Evolutionary conservation across 1,139 yeast species (phyloP).

Genomic region (Kurtzmaniella natalensis): DNA sequence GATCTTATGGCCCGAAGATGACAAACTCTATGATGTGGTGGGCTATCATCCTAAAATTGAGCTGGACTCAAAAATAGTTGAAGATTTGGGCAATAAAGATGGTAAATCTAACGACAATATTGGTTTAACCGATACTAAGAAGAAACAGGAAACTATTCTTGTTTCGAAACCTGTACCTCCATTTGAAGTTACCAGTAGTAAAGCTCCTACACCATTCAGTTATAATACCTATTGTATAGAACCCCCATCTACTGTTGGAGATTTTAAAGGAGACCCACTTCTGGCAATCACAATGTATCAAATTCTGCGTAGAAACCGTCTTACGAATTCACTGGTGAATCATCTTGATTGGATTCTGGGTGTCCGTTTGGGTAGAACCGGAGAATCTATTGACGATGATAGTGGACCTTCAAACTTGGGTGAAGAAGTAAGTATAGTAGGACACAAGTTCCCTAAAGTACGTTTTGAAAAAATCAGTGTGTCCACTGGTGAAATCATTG

Average conservation of each 20-base stretch:
- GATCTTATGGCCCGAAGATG: constrained; percentile 74
- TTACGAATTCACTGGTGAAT: constrained; percentile 39
- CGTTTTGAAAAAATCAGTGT: constrained; percentile 85
- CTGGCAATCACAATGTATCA: constrained; percentile 33
- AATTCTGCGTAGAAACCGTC: constrained; percentile 26
- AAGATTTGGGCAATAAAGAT: no score
- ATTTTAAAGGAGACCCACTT: constrained; percentile 30
- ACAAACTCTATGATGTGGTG: constrained; percentile 54
- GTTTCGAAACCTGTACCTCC: constrained; percentile 8
- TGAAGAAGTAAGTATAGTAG: constrained; percentile 86
- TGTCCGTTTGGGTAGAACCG: constrained; percentile 64
- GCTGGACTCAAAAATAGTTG: constrained; percentile 17
- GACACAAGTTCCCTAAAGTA: constrained; percentile 85
- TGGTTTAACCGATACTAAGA: constrained; percentile 1
- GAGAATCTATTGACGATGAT: constrained; percentile 20
- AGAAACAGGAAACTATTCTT: not conserved
- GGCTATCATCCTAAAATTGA: constrained; percentile 45
- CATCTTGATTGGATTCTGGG: constrained; percentile 95
- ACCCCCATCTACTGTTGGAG: constrained; percentile 35
- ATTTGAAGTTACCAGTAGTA: constrained; percentile 6
- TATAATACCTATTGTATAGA: constrained; percentile 38
- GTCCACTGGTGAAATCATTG: constrained; percentile 71
- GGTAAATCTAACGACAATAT: no score
- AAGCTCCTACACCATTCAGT: constrained; percentile 11
- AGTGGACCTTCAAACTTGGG: constrained; percentile 70